Conservation (phyloP, 352 stramenopile genomes). For the Globisporangium orthogonon region DNA sequence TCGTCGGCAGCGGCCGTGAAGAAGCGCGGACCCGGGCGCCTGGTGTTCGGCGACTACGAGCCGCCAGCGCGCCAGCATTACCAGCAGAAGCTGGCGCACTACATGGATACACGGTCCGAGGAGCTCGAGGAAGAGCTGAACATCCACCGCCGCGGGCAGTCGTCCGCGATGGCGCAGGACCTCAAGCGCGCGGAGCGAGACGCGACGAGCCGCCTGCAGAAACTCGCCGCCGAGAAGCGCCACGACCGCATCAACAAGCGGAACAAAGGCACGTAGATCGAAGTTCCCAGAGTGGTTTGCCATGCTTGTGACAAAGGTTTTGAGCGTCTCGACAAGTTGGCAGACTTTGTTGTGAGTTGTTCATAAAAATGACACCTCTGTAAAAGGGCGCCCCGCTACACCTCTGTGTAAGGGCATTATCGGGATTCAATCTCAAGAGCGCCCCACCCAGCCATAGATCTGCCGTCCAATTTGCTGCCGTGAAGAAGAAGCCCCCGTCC, state of each 20-base stretch:
- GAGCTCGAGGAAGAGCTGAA: slow-evolving; percentile 67
- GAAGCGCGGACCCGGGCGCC: slow-evolving; percentile 44
- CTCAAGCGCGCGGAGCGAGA: slow-evolving; percentile 58
- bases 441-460: too few species aligned
- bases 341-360: too few species aligned
- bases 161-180: slow-evolving; percentile 25
- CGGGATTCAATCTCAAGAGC: too few species aligned
- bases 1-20: slow-evolving; percentile 1
- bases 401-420: too few species aligned
- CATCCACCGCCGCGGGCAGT: slow-evolving; percentile 40
- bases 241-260: slow-evolving; percentile 75
- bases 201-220: slow-evolving; percentile 50
- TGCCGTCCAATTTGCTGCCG: too few species aligned
- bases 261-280: slow-evolving; percentile 25
- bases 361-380: too few species aligned
- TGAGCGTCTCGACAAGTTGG: too few species aligned
- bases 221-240: slow-evolving; percentile 65
- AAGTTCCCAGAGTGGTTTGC: too few species aligned
- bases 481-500: too few species aligned
- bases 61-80: slow-evolving; percentile 55
- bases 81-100: slow-evolving; percentile 71
- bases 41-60: slow-evolving; percentile 72
- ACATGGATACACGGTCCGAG: slow-evolving; percentile 59
- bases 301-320: too few species aligned
- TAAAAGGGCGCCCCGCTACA: background rate